A percentile compares a stretch with the other conserved stretches of the same genome.
These are phyloP conservation scores for Phyllosticta paracitricarpa DNA, from an alignment of 2,329 filamentous ascomycete genomes.

Conservation along the genomic window DNA sequence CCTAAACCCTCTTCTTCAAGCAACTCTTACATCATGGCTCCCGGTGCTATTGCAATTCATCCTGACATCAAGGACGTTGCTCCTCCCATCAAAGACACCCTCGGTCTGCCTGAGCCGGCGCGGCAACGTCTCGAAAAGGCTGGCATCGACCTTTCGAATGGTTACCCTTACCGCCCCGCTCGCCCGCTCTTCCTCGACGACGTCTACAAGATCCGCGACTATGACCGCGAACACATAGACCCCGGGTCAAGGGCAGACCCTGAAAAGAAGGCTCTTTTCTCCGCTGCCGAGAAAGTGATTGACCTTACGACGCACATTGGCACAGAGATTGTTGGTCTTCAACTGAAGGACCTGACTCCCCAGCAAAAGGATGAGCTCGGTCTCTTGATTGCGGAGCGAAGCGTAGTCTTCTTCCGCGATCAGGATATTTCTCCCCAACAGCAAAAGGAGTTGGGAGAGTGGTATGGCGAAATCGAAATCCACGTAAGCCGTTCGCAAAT, in stretches of 20 bases:
- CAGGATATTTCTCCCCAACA: conserved; percentile 29
- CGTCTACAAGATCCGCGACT: conserved; percentile 53
- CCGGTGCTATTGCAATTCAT: conserved; percentile 43
- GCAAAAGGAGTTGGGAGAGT: conserved; percentile 41
- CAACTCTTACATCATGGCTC: conserved; percentile 36
- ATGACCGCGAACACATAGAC: conserved; percentile 47
- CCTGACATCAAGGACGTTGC: conserved; percentile 54
- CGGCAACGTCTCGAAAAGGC: conserved; percentile 54
- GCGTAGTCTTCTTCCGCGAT: conserved; percentile 58
- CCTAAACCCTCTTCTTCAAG: not conserved
- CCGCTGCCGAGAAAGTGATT: conserved; percentile 53
- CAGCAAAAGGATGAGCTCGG: conserved; percentile 54
- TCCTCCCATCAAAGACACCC: conserved; percentile 52
- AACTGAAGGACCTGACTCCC: conserved; percentile 51
- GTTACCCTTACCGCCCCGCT: conserved; percentile 61
- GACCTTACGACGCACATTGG: conserved; percentile 53
- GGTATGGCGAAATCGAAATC: conserved; percentile 56
- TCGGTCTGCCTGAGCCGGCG: conserved; percentile 50
- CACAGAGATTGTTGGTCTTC: conserved; percentile 54
- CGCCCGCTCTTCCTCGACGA: conserved; percentile 61
- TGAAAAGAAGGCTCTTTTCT: conserved; percentile 50
- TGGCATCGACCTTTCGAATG: conserved; percentile 57
- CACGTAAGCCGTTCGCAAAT: conserved; percentile 45
- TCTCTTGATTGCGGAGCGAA: conserved; percentile 52
- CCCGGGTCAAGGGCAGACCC: conserved; percentile 56